Conservation (phyloP, 2,329 filamentous ascomycete genomes). For the Botrytis fragariae region DNA sequence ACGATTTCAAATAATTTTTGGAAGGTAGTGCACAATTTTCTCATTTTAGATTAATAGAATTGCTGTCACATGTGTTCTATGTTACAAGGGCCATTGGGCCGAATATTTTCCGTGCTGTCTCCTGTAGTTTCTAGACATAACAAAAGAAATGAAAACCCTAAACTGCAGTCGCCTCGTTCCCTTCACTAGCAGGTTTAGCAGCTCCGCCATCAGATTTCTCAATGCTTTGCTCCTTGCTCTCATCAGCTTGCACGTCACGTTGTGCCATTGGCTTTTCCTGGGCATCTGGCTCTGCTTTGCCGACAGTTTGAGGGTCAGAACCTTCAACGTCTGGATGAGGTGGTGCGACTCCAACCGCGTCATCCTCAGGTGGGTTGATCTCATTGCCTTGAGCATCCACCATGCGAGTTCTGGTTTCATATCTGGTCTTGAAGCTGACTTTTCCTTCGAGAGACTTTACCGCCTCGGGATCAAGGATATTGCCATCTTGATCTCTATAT, state of each 20-base stretch:
- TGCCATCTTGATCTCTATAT: slow-evolving; percentile 93
- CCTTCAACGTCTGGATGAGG: slow-evolving; percentile 50
- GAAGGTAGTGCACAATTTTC: neutral
- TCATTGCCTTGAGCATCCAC: slow-evolving; percentile 79
- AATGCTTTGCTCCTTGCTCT: slow-evolving; percentile 58
- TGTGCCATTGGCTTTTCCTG: slow-evolving; percentile 44
- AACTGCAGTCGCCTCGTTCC: slow-evolving; percentile 51
- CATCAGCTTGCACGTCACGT: slow-evolving; percentile 47
- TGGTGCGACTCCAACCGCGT: slow-evolving; percentile 32
- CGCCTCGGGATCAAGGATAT: slow-evolving; percentile 78
- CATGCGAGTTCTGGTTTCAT: slow-evolving; percentile 88
- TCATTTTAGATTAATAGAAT: slow-evolving; percentile 1
- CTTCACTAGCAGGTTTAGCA: slow-evolving; percentile 63
- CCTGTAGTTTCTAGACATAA: neutral
- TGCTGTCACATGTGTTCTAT: slow-evolving; percentile 17
- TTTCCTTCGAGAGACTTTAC: slow-evolving; percentile 84
- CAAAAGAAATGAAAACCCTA: slow-evolving; percentile 30
- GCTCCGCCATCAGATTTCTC: slow-evolving; percentile 43
- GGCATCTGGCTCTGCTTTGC: slow-evolving; percentile 39
- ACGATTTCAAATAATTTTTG: neutral
- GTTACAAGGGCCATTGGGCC: slow-evolving; percentile 17
- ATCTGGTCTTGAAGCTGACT: slow-evolving; percentile 91
- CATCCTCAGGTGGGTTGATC: slow-evolving; percentile 42
- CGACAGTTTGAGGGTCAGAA: slow-evolving; percentile 56
- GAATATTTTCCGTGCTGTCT: slow-evolving; percentile 11